These are phyloP conservation scores for Fusarium armeniacum DNA, from an alignment of 2,329 filamentous ascomycete genomes.

Conservation along the genomic window DNA sequence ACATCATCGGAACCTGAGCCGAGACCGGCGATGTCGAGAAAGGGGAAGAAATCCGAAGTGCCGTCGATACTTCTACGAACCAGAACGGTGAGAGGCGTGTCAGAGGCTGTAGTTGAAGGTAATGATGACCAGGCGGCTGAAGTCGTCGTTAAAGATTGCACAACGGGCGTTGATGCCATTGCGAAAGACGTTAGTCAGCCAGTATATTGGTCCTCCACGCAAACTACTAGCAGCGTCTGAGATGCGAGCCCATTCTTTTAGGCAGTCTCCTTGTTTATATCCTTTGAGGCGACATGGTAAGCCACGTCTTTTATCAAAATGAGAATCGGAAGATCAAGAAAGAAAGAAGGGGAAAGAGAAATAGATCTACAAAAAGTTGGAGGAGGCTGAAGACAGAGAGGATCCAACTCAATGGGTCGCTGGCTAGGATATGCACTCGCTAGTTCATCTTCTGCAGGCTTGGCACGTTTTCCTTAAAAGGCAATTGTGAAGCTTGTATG, in stretches of 20 bases:
- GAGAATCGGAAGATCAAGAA: background rate
- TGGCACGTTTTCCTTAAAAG: constrained; percentile 45
- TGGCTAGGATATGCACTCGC: constrained; percentile 26
- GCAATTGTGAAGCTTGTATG: constrained; percentile 21
- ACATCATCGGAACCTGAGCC: constrained; percentile 47
- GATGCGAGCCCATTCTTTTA: constrained; percentile 17
- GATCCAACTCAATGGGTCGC: constrained; percentile 26
- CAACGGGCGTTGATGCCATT: constrained; percentile 36
- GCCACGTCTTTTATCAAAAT: background rate
- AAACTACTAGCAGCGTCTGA: constrained; percentile 25
- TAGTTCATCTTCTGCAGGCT: constrained; percentile 30
- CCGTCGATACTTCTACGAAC: constrained; percentile 52
- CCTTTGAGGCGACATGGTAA: background rate
- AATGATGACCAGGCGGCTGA: constrained; percentile 21
- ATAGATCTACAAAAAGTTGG: constrained; percentile 24
- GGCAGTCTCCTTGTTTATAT: constrained; percentile 8
- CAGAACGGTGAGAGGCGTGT: constrained; percentile 50
- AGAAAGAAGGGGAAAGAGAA: constrained; percentile 3
- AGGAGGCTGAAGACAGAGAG: constrained; percentile 40
- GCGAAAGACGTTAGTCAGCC: constrained; percentile 6
- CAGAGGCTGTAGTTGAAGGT: constrained; percentile 34
- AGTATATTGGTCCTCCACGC: constrained; percentile 8
- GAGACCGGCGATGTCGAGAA: constrained; percentile 54
- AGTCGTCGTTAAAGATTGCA: constrained; percentile 30
- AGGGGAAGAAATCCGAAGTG: constrained; percentile 56